Evolutionary conservation across 1,139 yeast species (phyloP), one percentile per base, ranked within the genome.

Genomic region (Geotrichum macrosporum): DNA sequence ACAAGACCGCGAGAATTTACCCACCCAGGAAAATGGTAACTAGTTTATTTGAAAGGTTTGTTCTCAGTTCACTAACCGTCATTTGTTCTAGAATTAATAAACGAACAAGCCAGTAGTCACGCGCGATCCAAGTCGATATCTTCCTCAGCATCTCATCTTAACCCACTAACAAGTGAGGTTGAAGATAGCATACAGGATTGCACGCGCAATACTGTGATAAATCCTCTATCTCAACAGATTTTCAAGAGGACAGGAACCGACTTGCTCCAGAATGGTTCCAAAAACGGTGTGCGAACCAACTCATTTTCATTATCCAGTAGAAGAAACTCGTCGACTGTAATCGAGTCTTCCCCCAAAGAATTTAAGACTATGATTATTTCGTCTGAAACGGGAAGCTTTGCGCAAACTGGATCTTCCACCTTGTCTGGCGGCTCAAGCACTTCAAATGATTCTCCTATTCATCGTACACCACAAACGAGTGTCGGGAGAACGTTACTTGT

Each of bases 211-310:
- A 8, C 22, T 8, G 22, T 41, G 5, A 9, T 32, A 13, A 41
- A 46, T 21, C 50, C 50, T 5, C 39, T 37, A 12, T 36, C 50
- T 4, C 43, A 46, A 33, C 46, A 37, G 13, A 45, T 45, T n/a
- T 15, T 31, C 6, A 29, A 45, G 22, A 29, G 48, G 6, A 35
- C 46, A 5, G 44, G 37, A 1, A 30, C 42, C 15, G 42, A 39
- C 27, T 9, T 20, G 4, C 12, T 10, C n/a, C 40, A 16, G 21
- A 21, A 10, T 21, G 29, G 30, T 13, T 19, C 16, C 12, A 13
- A 8, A 10, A 35, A 35, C 27, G 10, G 27, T 12, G 5, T 29
- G 18, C 29, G 29, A 8, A 20, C 38, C 5, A 39, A 39, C 35
- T 39, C 21, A 20, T 24, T 36, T 32, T 19, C 16, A 13, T 15